Evolutionary conservation across 768 basidiomycete genomes (phyloP).

Genomic region (Tylopilus felleus): DNA sequence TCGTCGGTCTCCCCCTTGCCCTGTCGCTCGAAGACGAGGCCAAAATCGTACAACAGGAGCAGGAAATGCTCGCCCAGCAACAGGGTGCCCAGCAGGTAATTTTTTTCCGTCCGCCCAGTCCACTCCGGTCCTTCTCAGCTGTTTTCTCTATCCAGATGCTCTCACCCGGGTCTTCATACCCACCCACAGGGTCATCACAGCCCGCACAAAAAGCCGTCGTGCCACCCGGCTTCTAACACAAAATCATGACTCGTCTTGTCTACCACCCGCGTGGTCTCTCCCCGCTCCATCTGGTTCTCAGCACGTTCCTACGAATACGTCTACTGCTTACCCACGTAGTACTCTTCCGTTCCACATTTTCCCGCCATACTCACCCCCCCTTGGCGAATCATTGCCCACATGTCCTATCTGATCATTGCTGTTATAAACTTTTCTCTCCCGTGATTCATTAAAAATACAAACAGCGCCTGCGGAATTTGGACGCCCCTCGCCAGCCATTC

Average conservation of each 20-base stretch:
- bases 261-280: not conserved
- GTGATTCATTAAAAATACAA: slow-evolving; percentile 17
- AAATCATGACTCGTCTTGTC: not conserved
- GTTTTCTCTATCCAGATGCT: slow-evolving; percentile 57
- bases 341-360: slow-evolving; percentile 16
- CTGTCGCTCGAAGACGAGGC: slow-evolving; percentile 95
- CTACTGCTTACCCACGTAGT: slow-evolving; percentile 12
- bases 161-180: slow-evolving; percentile 55
- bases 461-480: slow-evolving; percentile 24
- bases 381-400: slow-evolving; percentile 11
- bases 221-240: slow-evolving; percentile 76
- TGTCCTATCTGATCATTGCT: slow-evolving; percentile 28
- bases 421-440: slow-evolving; percentile 27
- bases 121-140: slow-evolving; percentile 7
- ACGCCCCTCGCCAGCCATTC: slow-evolving; percentile 14
- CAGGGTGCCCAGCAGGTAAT: slow-evolving; percentile 87
- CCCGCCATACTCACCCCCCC: slow-evolving; percentile 10
- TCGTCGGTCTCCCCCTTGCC: slow-evolving; percentile 91
- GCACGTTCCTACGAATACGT: slow-evolving; percentile 1
- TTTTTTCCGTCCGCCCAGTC: slow-evolving; percentile 12
- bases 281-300: not conserved
- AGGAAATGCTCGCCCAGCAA: slow-evolving; percentile 90
- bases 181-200: slow-evolving; percentile 41
- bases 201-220: slow-evolving; percentile 54
- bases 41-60: slow-evolving; percentile 90